phyloP scores from a whole-genome alignment of 139 green algal species.

The Chlamydomonas sphaeroides region DNA sequence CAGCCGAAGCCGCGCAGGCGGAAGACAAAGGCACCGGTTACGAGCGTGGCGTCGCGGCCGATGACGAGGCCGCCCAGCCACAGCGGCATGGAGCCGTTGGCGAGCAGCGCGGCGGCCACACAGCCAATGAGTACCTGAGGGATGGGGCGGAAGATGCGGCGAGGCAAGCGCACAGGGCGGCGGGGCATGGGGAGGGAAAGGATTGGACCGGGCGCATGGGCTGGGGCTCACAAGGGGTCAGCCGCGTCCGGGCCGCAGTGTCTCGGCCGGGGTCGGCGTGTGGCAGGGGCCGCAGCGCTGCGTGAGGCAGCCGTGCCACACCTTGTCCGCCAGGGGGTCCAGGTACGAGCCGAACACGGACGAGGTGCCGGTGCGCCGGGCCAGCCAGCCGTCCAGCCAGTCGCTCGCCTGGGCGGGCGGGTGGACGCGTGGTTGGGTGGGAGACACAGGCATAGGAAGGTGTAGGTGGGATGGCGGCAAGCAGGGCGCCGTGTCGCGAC shows the following conservation, averaged over 20 bases:
- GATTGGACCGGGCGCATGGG: too few species aligned
- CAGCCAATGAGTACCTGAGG: constrained; percentile 55
- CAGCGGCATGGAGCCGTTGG: constrained; percentile 65
- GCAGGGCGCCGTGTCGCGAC: too few species aligned
- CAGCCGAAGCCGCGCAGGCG: constrained; percentile 64
- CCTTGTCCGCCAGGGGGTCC: constrained; percentile 91
- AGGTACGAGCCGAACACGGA: constrained; percentile 88
- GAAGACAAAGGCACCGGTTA: constrained; percentile 62
- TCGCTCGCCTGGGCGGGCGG: constrained; percentile 66
- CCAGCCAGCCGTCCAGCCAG: constrained; percentile 86
- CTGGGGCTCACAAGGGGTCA: too few species aligned
- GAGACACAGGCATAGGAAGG: not conserved
- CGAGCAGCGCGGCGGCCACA: constrained; percentile 66
- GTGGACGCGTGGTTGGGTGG: not conserved
- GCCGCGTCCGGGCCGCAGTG: too few species aligned
- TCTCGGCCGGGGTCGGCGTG: too few species aligned
- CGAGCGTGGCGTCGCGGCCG: constrained; percentile 73
- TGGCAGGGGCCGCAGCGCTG: too few species aligned
- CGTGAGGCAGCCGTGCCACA: too few species aligned
- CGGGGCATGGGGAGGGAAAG: too few species aligned
- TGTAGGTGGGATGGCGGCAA: not conserved
- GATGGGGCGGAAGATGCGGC: too few species aligned
- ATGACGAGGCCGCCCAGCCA: constrained; percentile 77
- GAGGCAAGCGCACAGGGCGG: too few species aligned
- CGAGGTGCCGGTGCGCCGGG: constrained; percentile 60